Conservation (phyloP, 2,329 filamentous ascomycete genomes). For the Phialophora macrospora region DNA sequence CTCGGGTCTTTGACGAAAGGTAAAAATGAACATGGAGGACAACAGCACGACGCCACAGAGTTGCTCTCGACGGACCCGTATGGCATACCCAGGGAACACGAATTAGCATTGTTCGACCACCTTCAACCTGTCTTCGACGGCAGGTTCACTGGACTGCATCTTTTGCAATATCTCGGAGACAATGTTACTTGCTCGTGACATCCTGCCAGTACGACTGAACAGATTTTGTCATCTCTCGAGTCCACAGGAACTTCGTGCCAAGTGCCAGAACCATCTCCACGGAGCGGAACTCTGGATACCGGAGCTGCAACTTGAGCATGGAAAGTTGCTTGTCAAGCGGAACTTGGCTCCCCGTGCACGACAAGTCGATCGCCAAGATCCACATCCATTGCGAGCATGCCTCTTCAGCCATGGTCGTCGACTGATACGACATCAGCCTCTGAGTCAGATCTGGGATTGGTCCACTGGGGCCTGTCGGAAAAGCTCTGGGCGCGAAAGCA, state of each 20-base stretch:
- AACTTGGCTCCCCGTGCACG: background rate
- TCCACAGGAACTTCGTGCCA: slow-evolving; percentile 14
- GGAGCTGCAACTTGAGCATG: slow-evolving; percentile 12
- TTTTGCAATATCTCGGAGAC: background rate
- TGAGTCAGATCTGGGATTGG: background rate
- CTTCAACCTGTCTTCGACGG: slow-evolving; percentile 4
- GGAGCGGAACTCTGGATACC: slow-evolving; percentile 3
- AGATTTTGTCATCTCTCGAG: slow-evolving; percentile 8
- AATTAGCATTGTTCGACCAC: slow-evolving; percentile 12
- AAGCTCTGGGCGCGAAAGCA: slow-evolving; percentile 7
- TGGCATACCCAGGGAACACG: slow-evolving; percentile 1
- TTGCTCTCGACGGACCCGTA: too few relatives aligned
- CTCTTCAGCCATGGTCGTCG: background rate
- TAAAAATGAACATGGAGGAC: background rate
- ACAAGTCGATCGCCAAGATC: slow-evolving; percentile 13
- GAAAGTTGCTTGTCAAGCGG: background rate
- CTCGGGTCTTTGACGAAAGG: background rate
- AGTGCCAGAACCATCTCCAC: background rate
- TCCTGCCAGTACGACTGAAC: slow-evolving; percentile 13
- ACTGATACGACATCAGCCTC: slow-evolving; percentile 4
- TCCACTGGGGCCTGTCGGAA: background rate
- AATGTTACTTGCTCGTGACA: background rate
- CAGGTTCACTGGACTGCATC: slow-evolving; percentile 4
- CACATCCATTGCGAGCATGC: slow-evolving; percentile 14
- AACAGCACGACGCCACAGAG: background rate